Base-by-base conservation (phyloP, 768 basidiomycete species). In the Exidia glandulosa region DNA sequence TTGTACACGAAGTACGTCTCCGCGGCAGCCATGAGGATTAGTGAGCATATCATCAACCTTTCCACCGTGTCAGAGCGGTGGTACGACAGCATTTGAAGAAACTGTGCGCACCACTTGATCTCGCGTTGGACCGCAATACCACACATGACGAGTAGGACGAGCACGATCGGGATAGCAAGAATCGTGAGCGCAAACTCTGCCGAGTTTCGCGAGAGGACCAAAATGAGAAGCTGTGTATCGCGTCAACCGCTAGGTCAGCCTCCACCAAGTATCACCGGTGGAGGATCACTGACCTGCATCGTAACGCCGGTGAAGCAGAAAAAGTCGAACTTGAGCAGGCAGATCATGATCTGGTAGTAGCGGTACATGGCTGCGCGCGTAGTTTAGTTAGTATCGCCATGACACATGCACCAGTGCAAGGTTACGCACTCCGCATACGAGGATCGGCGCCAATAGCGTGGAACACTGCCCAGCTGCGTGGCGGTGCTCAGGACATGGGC, bases 311-410 rank as follows among this genome's bases (percentile, higher is more conserved):
- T 78, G 68, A 93, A 92, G 70, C 81, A 83, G 75, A 93, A 93
- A 71, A 91, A 93, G 71, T 93, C 90, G 70, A 93, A 90, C 69
- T 91, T 93, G 65, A 93, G 81, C 57, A 93, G 78, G 67, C 88
- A 91, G 52, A 93, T 83, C 78, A 91, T 81, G 66, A 93, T 82
- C 73, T 93, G 87, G 67, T 93, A 93, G 72, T 76, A 90, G 66
- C 87, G 87, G 69, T 90, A 92, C 90, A 93, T 93, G 32, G 80
- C 90, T 92, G 63, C 36, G 59, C 50, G 32, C 33, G 52, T 50
- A 23, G 50, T 45, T 19, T 13, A 6, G 23, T 14, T 23, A 19
- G 34, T 7, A 7, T 10, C 3, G 41, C 30, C 25, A 37, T 23
- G 27, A 2, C 56, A 56, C 3, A 59, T 32, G 9, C n/a, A 25